Percentiles rank a stretch among this genome's conserved stretches.
These are phyloP conservation scores for Scheffersomyces titani DNA, from an alignment of 1,139 yeast genomes.

Conservation along the genomic window DNA sequence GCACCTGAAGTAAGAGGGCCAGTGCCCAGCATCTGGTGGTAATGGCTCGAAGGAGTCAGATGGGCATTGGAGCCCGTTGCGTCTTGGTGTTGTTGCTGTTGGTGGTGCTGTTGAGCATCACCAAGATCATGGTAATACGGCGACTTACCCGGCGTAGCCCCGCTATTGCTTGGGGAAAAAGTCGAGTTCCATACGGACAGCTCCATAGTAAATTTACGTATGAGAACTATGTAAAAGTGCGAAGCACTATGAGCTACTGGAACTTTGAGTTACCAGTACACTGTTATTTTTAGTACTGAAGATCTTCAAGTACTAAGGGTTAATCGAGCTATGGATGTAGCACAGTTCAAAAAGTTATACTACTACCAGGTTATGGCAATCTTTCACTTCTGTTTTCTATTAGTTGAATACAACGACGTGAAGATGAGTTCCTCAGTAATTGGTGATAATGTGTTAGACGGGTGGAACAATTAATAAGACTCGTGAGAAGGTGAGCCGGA, in stretches of 20 bases:
- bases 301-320: not conserved
- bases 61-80: not conserved
- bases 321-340: not conserved
- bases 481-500: not conserved
- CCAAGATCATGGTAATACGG: slow-evolving; percentile 14
- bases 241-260: not conserved
- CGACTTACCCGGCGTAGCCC: slow-evolving; percentile 16
- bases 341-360: not conserved
- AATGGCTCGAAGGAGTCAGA: not conserved
- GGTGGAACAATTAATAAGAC: not conserved
- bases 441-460: not conserved
- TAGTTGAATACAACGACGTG: not conserved
- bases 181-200: slow-evolving; percentile 18
- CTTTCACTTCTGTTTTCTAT: not conserved
- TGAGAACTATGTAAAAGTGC: not conserved
- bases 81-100: slow-evolving; percentile 5
- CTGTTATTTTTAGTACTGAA: not conserved
- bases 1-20: not conserved
- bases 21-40: not conserved
- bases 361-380: not conserved
- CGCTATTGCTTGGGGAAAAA: slow-evolving; percentile 16
- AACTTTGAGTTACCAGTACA: not conserved
- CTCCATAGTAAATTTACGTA: slow-evolving; percentile 11
- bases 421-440: not conserved
- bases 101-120: slow-evolving; percentile 6